Evolutionary conservation across 257 asterid genomes (phyloP).

Genomic region (Orobanche coerulescens): DNA sequence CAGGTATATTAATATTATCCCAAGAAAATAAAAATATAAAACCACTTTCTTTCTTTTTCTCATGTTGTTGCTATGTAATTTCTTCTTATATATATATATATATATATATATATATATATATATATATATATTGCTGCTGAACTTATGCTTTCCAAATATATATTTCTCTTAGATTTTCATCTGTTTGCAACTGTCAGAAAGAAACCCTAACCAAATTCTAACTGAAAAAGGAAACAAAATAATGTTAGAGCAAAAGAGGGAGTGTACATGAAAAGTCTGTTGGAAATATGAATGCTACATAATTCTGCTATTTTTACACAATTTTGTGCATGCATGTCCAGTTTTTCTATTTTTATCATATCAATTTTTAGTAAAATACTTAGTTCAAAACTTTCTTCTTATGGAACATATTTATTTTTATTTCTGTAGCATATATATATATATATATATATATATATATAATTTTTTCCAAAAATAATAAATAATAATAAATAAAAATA

Average conservation of each 20-base stretch:
- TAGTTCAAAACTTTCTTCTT: constrained; percentile 10
- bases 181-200: constrained; percentile 19
- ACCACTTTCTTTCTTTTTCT: neutral
- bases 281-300: constrained; percentile 2
- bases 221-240: constrained; percentile 20
- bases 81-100: neutral
- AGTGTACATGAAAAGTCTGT: neutral
- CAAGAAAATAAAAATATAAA: neutral
- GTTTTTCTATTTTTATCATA: constrained; percentile 11
- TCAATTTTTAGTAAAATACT: neutral
- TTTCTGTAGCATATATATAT: too few relatives aligned
- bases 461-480: too few relatives aligned
- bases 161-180: neutral
- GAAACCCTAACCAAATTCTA: neutral
- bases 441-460: too few relatives aligned
- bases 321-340: constrained; percentile 40
- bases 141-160: neutral
- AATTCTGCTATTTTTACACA: constrained; percentile 26
- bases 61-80: neutral
- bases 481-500: too few relatives aligned
- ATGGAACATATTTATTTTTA: neutral
- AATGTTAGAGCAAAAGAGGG: neutral
- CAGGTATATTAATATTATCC: constrained; percentile 44
- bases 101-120: neutral
- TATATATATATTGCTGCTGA: too few relatives aligned